Evolutionary conservation across 441 rosid genomes (phyloP).

Genomic region (Rhodomyrtus psidioides): DNA sequence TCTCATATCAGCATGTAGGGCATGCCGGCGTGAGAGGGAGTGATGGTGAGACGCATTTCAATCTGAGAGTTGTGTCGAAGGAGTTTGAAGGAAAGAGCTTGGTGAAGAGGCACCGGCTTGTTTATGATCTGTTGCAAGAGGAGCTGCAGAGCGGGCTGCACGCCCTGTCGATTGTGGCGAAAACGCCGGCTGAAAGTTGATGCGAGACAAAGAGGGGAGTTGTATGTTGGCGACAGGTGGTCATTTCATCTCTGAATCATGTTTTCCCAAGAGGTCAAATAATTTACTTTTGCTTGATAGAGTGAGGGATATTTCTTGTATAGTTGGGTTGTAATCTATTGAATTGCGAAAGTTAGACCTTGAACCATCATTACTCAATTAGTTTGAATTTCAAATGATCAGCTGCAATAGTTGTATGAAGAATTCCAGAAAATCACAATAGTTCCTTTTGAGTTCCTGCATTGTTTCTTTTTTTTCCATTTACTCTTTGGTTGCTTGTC

Average conservation of each 20-base stretch:
- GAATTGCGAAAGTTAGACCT: background rate
- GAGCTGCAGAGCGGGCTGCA: slow-evolving; percentile 63
- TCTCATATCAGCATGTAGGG: slow-evolving; percentile 66
- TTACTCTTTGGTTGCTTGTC: background rate
- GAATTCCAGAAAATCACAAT: background rate
- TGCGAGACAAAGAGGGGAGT: background rate
- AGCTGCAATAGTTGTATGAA: background rate
- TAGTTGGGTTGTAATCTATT: background rate
- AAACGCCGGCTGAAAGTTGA: slow-evolving; percentile 48
- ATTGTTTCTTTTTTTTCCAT: background rate
- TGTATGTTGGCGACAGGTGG: background rate
- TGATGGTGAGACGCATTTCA: slow-evolving; percentile 66
- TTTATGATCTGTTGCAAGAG: slow-evolving; percentile 54
- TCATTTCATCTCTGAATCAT: background rate
- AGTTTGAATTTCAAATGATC: background rate
- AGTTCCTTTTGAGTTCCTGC: background rate
- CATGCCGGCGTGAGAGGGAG: slow-evolving; percentile 60
- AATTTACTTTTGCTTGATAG: background rate
- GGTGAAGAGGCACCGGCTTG: slow-evolving; percentile 60
- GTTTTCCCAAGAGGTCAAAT: background rate
- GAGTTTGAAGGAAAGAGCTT: slow-evolving; percentile 68
- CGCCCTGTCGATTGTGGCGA: slow-evolving; percentile 60
- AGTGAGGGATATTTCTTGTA: background rate
- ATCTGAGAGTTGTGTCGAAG: slow-evolving; percentile 48
- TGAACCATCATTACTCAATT: background rate